phyloP scores from a whole-genome alignment of 108 stramenopile species.

The Aurantiochytrium sp. region DNA sequence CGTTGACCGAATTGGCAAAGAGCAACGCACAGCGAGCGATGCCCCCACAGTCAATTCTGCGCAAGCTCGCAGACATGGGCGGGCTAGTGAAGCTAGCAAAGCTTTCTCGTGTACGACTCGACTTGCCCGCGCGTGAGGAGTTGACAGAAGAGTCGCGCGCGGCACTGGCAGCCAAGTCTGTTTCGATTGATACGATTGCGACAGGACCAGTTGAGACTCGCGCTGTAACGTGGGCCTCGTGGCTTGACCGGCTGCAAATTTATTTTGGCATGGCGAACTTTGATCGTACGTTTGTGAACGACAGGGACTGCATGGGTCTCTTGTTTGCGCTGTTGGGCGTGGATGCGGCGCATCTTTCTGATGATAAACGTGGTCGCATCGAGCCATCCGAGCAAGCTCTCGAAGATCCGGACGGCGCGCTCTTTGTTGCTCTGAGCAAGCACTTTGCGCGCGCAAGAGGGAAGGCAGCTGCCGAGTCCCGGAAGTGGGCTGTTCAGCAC shows the following conservation, averaged over 20 bases:
- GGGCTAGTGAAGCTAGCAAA: neutral
- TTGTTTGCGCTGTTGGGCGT: neutral
- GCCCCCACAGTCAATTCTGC: neutral
- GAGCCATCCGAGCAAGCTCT: neutral
- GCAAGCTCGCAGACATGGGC: neutral
- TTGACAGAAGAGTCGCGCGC: neutral
- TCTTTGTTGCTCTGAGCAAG: neutral
- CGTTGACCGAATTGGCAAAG: neutral
- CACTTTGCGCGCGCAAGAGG: neutral
- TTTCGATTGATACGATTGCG: neutral
- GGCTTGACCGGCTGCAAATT: neutral
- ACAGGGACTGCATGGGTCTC: neutral
- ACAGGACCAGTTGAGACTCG: neutral
- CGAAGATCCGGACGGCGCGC: neutral
- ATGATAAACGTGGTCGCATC: neutral
- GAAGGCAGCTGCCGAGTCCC: neutral
- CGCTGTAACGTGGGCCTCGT: neutral
- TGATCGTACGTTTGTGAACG: neutral
- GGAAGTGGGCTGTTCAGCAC: neutral
- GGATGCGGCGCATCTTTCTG: neutral
- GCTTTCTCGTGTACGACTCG: neutral
- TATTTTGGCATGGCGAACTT: neutral
- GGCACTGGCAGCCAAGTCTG: neutral
- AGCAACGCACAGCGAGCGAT: neutral
- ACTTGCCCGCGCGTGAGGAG: neutral